Base-by-base conservation (phyloP, 2,329 filamentous ascomycete species). In the Thelonectria olida region DNA sequence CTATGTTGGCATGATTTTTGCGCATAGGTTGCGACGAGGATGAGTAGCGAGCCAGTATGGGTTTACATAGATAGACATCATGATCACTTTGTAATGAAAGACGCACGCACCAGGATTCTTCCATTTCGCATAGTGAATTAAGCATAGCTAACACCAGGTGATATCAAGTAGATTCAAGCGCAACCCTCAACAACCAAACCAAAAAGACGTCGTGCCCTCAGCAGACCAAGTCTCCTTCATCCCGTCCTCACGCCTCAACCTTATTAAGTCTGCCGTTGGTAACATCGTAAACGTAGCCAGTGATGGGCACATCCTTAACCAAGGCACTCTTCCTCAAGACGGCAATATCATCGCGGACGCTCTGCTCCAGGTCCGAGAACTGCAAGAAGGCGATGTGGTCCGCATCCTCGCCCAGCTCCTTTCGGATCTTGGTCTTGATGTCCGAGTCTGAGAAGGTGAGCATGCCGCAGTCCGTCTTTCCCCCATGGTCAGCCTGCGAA, bases 271-370 rank as follows among this genome's bases (percentile, higher is more conserved):
- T 89, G 1, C 91, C 92, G 1, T 85, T 92, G 79, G 92, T 87
- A 41, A 94, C 90, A 68, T 93, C 88, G 76, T 93, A 94, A 4
- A 94, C 77, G 85, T 91, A 95, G 0, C 92, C 92, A 7, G 85
- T 90, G 48, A 94, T 81, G 0, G 78, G 77, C 3, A 91, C 83
- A n/a, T 88, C 81, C 23, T 88, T 80, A 7, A 94, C 82, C 13
- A 90, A 79, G 56, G 84, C 83, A 48, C 81, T 85, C 57, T 75
- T 80, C 76, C 84, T 87, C 67, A 96, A 71, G 67, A 86, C 86
- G 49, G 78, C 77, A 0, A 96, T 83, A 75, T 95, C 91, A 25
- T 88, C 83, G 58, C 78, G 80, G 0, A 94, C 88, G 9, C 87
- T 90, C 65, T 84, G 75, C 58, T 90, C 85, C 44, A 92, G 67